A percentile compares a stretch with the other conserved stretches of the same genome.
Conservation (phyloP, 2,329 filamentous ascomycete genomes). For the Verticillium tricorpus region DNA sequence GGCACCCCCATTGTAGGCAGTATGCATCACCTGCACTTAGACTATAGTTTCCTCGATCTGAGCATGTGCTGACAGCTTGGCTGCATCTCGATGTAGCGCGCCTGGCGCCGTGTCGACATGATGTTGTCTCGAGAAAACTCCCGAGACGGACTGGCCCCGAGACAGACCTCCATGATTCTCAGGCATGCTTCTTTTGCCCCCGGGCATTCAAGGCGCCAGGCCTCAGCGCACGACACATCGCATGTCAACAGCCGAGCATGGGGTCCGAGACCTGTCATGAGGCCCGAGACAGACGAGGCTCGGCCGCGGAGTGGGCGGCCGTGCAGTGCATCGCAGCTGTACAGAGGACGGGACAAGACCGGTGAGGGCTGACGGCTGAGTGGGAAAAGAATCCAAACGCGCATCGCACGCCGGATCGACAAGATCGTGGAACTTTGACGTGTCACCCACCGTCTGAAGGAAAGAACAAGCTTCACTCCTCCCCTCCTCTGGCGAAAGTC, state of each 20-base stretch:
- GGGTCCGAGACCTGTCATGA: background rate
- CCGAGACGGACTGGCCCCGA: background rate
- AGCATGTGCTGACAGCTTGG: background rate
- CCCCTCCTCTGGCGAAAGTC: conserved; percentile 3
- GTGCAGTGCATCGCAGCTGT: too few relatives aligned
- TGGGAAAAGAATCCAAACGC: background rate
- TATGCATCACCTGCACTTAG: background rate
- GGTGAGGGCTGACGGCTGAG: background rate
- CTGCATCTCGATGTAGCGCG: background rate
- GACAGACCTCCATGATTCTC: background rate
- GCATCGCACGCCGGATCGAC: background rate
- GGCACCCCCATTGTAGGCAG: background rate
- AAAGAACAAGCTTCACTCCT: conserved; percentile 2
- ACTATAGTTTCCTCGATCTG: background rate
- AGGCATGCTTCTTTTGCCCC: background rate
- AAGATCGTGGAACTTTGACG: background rate
- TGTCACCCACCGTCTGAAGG: background rate
- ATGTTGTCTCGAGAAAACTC: background rate
- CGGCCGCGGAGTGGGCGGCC: background rate
- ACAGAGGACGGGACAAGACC: background rate
- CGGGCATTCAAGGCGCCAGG: background rate
- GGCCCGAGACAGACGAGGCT: background rate
- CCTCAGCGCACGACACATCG: background rate
- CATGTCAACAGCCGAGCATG: background rate
- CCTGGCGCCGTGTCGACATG: background rate